phyloP scores from a whole-genome alignment of 805 yeast genomes.

The Barnettozyma populi region DNA sequence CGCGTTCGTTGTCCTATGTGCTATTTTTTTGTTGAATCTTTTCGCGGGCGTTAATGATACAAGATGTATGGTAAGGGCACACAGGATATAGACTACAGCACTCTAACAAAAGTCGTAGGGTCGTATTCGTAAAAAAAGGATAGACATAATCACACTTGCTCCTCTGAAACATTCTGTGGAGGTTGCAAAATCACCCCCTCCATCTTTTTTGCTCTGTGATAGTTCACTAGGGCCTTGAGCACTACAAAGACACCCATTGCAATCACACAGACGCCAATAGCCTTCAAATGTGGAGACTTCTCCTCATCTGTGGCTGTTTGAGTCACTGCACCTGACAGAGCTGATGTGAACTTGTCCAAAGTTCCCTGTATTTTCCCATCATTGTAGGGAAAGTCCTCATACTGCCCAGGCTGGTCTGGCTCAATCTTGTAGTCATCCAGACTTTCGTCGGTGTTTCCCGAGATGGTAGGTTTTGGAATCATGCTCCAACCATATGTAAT shows the following conservation, averaged over 20 bases:
- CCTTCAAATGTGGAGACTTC: constrained; percentile 10
- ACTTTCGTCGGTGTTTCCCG: constrained; percentile 18
- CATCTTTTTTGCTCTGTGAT: constrained; percentile 67
- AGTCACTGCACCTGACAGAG: constrained; percentile 18
- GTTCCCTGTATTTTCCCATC: constrained; percentile 23
- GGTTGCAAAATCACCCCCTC: constrained; percentile 57
- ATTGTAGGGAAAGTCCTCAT: constrained; percentile 31
- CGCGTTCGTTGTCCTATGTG: not conserved
- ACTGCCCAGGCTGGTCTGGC: constrained; percentile 52
- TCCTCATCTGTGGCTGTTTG: constrained; percentile 8
- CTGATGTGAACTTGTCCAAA: constrained; percentile 21
- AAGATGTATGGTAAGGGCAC: not conserved
- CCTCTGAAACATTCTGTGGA: constrained; percentile 21
- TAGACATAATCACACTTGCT: constrained; percentile 7
- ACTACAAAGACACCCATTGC: constrained; percentile 64
- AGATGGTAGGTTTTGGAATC: constrained; percentile 38
- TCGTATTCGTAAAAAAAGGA: not conserved
- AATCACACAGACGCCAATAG: constrained; percentile 58
- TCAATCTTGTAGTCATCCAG: constrained; percentile 35
- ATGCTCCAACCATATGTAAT: constrained; percentile 61
- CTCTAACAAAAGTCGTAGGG: not conserved
- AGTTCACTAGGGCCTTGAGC: constrained; percentile 65
- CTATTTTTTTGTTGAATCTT: not conserved
- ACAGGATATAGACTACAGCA: not conserved
- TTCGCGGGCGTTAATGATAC: not conserved